Evolutionary conservation across 371 early-diverging fungal genomes (phyloP).

Genomic region (Saksenaea vasiformis): DNA sequence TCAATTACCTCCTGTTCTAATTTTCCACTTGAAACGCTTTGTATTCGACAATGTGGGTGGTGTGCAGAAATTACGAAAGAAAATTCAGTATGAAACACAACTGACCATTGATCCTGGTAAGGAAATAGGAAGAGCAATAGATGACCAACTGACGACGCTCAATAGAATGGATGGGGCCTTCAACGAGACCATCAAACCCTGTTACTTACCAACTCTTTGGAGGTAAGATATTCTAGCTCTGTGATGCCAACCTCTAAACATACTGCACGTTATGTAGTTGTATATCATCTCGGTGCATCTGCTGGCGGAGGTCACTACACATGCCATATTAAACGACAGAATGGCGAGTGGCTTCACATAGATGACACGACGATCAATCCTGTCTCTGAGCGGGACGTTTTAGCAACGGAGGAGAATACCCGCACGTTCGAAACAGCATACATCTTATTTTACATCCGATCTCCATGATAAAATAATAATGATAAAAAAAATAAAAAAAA

Average conservation of each 20-base stretch:
- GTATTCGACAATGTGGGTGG: conserved; percentile 80
- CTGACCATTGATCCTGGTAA: conserved; percentile 70
- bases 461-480: conserved; percentile 9
- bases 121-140: neutral
- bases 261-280: conserved; percentile 56
- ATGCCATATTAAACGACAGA: conserved; percentile 79
- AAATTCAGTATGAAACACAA: conserved; percentile 69
- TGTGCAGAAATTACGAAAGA: conserved; percentile 85
- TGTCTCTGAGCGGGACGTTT: conserved; percentile 70
- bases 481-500: conserved; percentile 6
- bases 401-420: conserved; percentile 47
- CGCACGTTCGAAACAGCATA: conserved; percentile 51
- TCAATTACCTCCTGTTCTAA: conserved; percentile 85
- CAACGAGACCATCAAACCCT: conserved; percentile 36
- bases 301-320: conserved; percentile 98
- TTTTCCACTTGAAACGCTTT: conserved; percentile 95
- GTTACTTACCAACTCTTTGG: conserved; percentile 63
- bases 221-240: conserved; percentile 18
- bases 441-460: conserved; percentile 49
- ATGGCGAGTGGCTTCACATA: conserved; percentile 86
- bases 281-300: conserved; percentile 93
- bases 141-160: neutral
- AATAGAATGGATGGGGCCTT: conserved; percentile 65
- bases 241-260: conserved; percentile 21
- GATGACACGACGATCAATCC: conserved; percentile 84